phyloP scores from a whole-genome alignment of 2,329 filamentous ascomycete genomes.

The Beauveria scarabaeidicola region DNA sequence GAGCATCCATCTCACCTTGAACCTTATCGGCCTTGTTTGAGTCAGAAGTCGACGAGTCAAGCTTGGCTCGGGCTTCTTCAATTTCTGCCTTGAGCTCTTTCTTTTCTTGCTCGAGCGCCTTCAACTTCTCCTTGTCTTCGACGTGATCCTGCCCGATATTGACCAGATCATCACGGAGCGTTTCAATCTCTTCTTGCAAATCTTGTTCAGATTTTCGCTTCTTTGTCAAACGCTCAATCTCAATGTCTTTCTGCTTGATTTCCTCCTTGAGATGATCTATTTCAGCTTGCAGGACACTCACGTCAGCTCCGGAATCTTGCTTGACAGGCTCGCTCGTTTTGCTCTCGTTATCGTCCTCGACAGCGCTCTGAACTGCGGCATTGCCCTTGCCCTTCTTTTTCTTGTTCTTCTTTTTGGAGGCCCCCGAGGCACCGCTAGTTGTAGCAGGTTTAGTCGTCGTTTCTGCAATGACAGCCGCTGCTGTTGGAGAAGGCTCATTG shows the following conservation, averaged over 20 bases:
- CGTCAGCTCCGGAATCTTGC: constrained; percentile 24
- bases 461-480: constrained; percentile 16
- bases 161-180: constrained; percentile 69
- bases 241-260: constrained; percentile 57
- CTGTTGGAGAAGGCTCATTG: constrained; percentile 16
- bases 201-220: constrained; percentile 70
- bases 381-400: constrained; percentile 72
- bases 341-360: constrained; percentile 26
- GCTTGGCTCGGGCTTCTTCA: constrained; percentile 60
- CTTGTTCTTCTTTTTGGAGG: constrained; percentile 59
- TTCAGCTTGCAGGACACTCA: constrained; percentile 37
- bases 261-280: constrained; percentile 43
- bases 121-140: constrained; percentile 67
- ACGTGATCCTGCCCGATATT: constrained; percentile 77
- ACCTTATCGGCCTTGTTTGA: constrained; percentile 44
- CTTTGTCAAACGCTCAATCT: constrained; percentile 62
- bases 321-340: constrained; percentile 30
- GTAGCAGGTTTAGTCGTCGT: constrained; percentile 9
- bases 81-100: constrained; percentile 53
- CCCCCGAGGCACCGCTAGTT: constrained; percentile 17
- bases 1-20: constrained; percentile 48
- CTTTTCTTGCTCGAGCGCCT: constrained; percentile 64
- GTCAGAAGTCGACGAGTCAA: constrained; percentile 33
- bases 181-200: constrained; percentile 77
- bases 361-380: constrained; percentile 22